phyloP scores from a whole-genome alignment of 805 yeast species.

The Monosporozyma yasuniensis region DNA sequence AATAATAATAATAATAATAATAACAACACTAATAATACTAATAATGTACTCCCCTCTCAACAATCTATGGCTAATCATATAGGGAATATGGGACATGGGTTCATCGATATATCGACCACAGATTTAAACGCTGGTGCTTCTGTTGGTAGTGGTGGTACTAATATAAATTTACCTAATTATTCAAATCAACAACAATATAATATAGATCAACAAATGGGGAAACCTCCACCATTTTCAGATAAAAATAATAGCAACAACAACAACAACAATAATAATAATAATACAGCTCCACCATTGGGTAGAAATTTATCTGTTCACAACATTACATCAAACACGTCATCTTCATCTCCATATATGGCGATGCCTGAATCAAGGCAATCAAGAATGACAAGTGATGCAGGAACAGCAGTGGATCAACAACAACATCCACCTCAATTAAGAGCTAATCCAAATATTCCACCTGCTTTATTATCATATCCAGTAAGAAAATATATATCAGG shows the following conservation, averaged over 20 bases:
- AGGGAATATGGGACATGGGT: not conserved
- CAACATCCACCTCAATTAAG: constrained; percentile 4
- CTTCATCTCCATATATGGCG: not conserved
- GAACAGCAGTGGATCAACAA: too few species aligned
- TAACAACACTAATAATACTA: not conserved
- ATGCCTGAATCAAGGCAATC: not conserved
- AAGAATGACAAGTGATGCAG: not conserved
- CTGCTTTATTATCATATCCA: constrained; percentile 18
- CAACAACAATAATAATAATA: not conserved
- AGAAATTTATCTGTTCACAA: not conserved
- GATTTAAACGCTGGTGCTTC: not conserved
- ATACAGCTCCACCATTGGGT: too few species aligned
- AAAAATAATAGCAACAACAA: not conserved
- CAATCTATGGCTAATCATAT: not conserved
- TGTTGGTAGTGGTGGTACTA: too few species aligned
- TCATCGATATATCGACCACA: not conserved
- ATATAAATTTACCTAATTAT: not conserved
- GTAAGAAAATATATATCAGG: constrained; percentile 37
- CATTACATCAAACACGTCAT: not conserved
- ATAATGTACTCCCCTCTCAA: not conserved
- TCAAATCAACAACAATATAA: not conserved
- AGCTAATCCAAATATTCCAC: constrained; percentile 3
- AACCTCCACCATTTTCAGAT: not conserved
- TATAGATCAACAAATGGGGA: not conserved
- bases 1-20: not conserved